Percentiles rank a stretch among this genome's conserved stretches.
Evolutionary conservation across 306 rosid genomes (phyloP).

Genomic region (Cicer yamashitae): DNA sequence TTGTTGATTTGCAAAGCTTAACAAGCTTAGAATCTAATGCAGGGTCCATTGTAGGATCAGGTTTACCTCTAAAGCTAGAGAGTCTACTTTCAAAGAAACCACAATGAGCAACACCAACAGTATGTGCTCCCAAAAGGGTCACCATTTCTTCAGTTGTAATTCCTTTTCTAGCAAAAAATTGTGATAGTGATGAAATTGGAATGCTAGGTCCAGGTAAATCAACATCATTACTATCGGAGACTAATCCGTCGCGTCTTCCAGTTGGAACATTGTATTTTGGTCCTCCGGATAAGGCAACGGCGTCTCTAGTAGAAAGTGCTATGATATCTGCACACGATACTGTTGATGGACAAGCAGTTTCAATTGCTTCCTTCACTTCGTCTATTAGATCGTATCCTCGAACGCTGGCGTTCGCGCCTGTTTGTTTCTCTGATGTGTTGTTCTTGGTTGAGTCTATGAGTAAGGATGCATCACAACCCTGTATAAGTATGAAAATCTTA

Average conservation of each 20-base stretch:
- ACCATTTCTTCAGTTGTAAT: slow-evolving; percentile 59
- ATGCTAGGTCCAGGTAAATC: slow-evolving; percentile 51
- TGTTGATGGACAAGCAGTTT: slow-evolving; percentile 56
- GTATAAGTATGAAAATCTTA: not conserved
- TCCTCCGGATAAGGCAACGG: slow-evolving; percentile 61
- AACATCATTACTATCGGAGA: slow-evolving; percentile 16
- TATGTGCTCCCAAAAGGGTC: slow-evolving; percentile 67
- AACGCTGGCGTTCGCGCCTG: slow-evolving; percentile 43
- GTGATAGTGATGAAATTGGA: not conserved
- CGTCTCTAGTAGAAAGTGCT: slow-evolving; percentile 59
- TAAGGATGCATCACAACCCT: slow-evolving; percentile 73
- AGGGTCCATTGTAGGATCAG: slow-evolving; percentile 65
- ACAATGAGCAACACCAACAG: slow-evolving; percentile 57
- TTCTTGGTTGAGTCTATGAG: slow-evolving; percentile 51
- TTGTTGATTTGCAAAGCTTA: slow-evolving; percentile 20
- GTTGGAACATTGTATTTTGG: slow-evolving; percentile 57
- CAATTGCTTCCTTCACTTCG: slow-evolving; percentile 51
- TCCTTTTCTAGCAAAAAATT: slow-evolving; percentile 37
- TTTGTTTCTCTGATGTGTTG: slow-evolving; percentile 39
- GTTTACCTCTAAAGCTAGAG: slow-evolving; percentile 23
- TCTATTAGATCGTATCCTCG: slow-evolving; percentile 60
- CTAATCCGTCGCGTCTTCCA: slow-evolving; percentile 56
- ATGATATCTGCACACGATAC: slow-evolving; percentile 75
- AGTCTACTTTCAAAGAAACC: slow-evolving; percentile 44
- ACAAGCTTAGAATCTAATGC: slow-evolving; percentile 45